phyloP scores from a whole-genome alignment of 1,284 basidiomycete species.

The Sporisorium sorghi region DNA sequence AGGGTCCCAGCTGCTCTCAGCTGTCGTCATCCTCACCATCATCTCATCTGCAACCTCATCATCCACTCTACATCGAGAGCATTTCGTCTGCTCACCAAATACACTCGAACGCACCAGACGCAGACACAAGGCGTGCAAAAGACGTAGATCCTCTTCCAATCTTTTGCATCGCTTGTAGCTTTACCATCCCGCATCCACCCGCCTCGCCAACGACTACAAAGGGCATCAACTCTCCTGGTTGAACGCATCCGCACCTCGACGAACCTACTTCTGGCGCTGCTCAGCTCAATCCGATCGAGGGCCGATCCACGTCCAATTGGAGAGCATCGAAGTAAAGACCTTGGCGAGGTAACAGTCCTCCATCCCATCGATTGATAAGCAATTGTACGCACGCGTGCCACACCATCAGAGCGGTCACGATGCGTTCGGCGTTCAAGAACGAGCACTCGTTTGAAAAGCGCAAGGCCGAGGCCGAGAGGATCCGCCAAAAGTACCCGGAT shows the following conservation, averaged over 20 bases:
- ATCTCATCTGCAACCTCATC: constrained; percentile 1
- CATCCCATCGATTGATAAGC: constrained; percentile 1
- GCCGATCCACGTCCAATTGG: background rate
- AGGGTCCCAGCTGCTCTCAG: background rate
- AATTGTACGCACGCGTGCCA: background rate
- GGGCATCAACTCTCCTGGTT: background rate
- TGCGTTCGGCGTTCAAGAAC: constrained; percentile 99
- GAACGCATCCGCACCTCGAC: background rate
- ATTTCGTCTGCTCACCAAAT: background rate
- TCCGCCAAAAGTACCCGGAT: constrained; percentile 97
- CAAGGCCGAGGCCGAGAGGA: constrained; percentile 94
- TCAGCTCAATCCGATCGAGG: background rate
- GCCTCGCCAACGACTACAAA: background rate
- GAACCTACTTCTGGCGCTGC: background rate
- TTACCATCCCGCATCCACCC: background rate
- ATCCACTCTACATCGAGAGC: background rate
- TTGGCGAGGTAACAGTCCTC: background rate
- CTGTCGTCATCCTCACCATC: constrained; percentile 3
- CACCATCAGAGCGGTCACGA: constrained; percentile 68
- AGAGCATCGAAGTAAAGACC: background rate
- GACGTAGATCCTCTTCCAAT: background rate
- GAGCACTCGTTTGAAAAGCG: constrained; percentile 99
- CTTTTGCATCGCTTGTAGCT: background rate
- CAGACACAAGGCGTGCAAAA: background rate
- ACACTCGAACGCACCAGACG: background rate